These are phyloP conservation scores for Pleurotus platypus DNA, from an alignment of 768 basidiomycete genomes.

Conservation along the genomic window DNA sequence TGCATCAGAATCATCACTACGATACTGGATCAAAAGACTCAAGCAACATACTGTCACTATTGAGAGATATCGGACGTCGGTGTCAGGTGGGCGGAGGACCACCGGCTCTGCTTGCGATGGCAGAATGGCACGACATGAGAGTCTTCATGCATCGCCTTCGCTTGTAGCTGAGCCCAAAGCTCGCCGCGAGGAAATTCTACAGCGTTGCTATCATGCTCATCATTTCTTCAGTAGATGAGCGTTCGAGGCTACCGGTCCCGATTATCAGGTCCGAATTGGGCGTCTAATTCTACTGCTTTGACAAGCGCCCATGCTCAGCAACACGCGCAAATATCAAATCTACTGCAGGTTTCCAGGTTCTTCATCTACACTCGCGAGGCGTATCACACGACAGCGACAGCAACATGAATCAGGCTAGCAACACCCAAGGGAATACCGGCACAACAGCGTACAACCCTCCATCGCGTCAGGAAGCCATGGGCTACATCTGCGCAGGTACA, in stretches of 20 bases:
- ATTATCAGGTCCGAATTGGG: background rate
- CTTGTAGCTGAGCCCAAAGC: too few relatives aligned
- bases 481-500: conserved; percentile 84
- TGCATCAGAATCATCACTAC: conserved; percentile 5
- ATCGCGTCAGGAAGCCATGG: conserved; percentile 60
- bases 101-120: too few relatives aligned
- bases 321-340: background rate
- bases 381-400: too few relatives aligned
- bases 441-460: conserved; percentile 26
- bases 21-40: conserved; percentile 4
- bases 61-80: background rate
- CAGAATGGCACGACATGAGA: too few relatives aligned
- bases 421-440: conserved; percentile 12
- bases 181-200: too few relatives aligned
- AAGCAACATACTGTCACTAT: conserved; percentile 1
- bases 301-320: background rate
- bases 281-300: background rate
- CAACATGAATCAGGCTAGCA: conserved; percentile 34
- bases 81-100: too few relatives aligned
- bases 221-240: too few relatives aligned
- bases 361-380: too few relatives aligned
- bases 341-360: background rate
- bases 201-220: too few relatives aligned
- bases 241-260: too few relatives aligned
- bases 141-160: too few relatives aligned